phyloP scores from a whole-genome alignment of 2,329 filamentous ascomycete species.

The Fusarium anguioides region DNA sequence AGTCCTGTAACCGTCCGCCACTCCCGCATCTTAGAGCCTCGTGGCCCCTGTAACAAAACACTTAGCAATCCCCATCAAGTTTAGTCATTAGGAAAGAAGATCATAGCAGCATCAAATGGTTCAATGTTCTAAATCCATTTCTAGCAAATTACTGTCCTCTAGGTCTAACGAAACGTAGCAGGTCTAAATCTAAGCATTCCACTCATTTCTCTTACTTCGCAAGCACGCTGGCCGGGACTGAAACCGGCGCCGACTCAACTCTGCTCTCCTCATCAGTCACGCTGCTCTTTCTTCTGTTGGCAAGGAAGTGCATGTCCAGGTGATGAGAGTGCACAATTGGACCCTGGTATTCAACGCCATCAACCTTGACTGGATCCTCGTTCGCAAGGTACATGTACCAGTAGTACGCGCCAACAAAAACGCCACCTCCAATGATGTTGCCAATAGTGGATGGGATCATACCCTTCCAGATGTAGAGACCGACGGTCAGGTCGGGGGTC shows the following conservation, averaged over 20 bases:
- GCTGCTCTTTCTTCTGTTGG: background rate
- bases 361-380: slow-evolving; percentile 24
- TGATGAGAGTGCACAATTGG: slow-evolving; percentile 6
- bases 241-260: slow-evolving; percentile 15
- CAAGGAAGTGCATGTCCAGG: slow-evolving; percentile 19
- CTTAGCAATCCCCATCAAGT: background rate
- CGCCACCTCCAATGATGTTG: slow-evolving; percentile 63
- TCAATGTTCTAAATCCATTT: fast-evolving
- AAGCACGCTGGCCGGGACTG: background rate
- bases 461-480: slow-evolving; percentile 68
- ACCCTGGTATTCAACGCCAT: slow-evolving; percentile 22
- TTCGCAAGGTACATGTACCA: slow-evolving; percentile 41
- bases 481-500: slow-evolving; percentile 56
- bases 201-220: background rate
- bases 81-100: background rate
- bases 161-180: background rate
- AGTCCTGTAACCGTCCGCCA: background rate
- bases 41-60: background rate
- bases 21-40: background rate
- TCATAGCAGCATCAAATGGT: fast-evolving
- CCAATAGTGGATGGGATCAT: slow-evolving; percentile 64
- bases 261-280: slow-evolving; percentile 36
- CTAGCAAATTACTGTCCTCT: background rate
- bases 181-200: background rate
- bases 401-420: slow-evolving; percentile 60